Conservation (phyloP, 1,284 basidiomycete species). For the Lentinula novae-zelandiae region DNA sequence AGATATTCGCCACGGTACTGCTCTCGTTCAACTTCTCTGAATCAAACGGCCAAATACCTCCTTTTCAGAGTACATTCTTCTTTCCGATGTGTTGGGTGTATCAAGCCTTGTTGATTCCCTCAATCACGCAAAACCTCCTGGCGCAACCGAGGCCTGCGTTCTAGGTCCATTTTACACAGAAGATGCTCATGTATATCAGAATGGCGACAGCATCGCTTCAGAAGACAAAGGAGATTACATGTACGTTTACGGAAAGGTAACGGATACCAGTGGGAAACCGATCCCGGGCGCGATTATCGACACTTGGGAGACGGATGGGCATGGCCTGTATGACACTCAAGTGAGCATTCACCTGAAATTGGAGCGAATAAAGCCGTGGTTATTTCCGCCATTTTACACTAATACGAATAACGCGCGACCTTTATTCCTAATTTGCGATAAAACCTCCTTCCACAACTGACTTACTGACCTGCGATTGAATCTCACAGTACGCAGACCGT, state of each 20-base stretch:
- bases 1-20: constrained; percentile 59
- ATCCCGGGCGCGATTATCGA: constrained; percentile 68
- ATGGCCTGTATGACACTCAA: constrained; percentile 58
- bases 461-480: constrained; percentile 41
- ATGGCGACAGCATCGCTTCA: constrained; percentile 67
- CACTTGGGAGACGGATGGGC: constrained; percentile 84
- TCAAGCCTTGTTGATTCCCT: constrained; percentile 76
- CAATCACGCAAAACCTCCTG: constrained; percentile 67
- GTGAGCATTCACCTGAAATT: constrained; percentile 15
- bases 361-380: neutral
- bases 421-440: neutral
- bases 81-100: constrained; percentile 77
- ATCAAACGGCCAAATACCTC: neutral
- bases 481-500: constrained; percentile 56
- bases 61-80: constrained; percentile 70
- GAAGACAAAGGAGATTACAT: constrained; percentile 83
- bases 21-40: neutral
- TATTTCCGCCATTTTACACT: neutral
- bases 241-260: constrained; percentile 72
- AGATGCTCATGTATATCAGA: constrained; percentile 64
- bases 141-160: constrained; percentile 72
- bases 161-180: constrained; percentile 85
- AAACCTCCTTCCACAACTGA: neutral
- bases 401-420: constrained; percentile 18
- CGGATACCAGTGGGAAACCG: constrained; percentile 64